Evolutionary conservation across 192 early-diverging fungal species (phyloP).

Genomic region (Phlyctochytrium arcticum): DNA sequence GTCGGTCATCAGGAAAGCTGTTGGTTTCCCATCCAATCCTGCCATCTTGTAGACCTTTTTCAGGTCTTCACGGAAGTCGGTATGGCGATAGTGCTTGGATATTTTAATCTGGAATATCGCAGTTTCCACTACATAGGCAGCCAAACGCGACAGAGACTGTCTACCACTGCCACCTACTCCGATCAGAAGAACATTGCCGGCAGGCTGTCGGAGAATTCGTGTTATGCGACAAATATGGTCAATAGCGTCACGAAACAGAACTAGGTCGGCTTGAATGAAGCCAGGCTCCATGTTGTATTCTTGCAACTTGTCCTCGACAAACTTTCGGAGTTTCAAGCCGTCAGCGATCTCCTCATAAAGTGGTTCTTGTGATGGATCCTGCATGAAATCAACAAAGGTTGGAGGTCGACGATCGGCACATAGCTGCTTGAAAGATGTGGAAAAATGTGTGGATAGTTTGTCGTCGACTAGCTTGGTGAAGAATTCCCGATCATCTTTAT

Average conservation of each 20-base stretch:
- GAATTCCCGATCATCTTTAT: slow-evolving; percentile 48
- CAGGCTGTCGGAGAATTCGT: slow-evolving; percentile 46
- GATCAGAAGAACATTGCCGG: slow-evolving; percentile 52
- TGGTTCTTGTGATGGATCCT: slow-evolving; percentile 32
- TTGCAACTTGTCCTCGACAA: slow-evolving; percentile 50
- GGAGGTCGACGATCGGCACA: slow-evolving; percentile 46
- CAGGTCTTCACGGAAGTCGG: slow-evolving; percentile 55
- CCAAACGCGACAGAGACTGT: slow-evolving; percentile 46
- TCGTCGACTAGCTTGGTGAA: slow-evolving; percentile 53
- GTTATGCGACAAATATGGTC: slow-evolving; percentile 60
- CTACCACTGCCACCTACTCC: slow-evolving; percentile 56
- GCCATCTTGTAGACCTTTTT: slow-evolving; percentile 48
- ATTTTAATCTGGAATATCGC: slow-evolving; percentile 58
- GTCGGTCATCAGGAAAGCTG: slow-evolving; percentile 55
- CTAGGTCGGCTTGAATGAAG: slow-evolving; percentile 47
- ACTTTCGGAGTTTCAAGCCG: slow-evolving; percentile 39
- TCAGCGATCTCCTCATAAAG: slow-evolving; percentile 50
- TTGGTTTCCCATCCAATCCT: slow-evolving; percentile 51
- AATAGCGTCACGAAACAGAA: slow-evolving; percentile 54
- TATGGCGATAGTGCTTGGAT: slow-evolving; percentile 53
- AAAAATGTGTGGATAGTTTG: slow-evolving; percentile 47
- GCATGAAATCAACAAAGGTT: slow-evolving; percentile 55
- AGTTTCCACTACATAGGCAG: slow-evolving; percentile 50
- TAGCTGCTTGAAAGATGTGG: slow-evolving; percentile 38
- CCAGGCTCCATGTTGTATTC: slow-evolving; percentile 57